Percentiles rank a stretch among this genome's conserved stretches.
Conservation (phyloP, 2,329 filamentous ascomycete species). For the Pestalotiopsis sp. region DNA sequence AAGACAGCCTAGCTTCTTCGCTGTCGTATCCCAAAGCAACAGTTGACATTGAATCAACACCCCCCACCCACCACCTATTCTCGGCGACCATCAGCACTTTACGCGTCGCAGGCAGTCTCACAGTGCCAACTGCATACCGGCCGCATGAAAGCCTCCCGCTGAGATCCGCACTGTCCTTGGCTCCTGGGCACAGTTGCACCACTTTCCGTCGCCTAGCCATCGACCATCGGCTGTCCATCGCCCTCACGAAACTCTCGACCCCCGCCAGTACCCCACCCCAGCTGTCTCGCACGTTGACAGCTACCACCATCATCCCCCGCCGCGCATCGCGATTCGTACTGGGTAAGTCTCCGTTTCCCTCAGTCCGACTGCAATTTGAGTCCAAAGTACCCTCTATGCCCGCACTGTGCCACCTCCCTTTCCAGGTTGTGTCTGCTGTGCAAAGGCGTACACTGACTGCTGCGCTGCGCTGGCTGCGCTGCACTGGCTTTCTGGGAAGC, state of each 20-base stretch:
- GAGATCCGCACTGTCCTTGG: not conserved
- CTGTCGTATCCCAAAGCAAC: not conserved
- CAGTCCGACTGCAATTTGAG: not conserved
- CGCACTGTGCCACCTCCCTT: constrained; percentile 6
- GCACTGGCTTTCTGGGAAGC: not conserved
- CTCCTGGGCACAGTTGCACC: not conserved
- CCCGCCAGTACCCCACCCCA: constrained; percentile 1
- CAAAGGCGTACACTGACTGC: constrained; percentile 9
- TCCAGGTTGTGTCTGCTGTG: not conserved
- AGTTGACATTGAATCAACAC: not conserved
- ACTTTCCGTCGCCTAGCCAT: constrained; percentile 1
- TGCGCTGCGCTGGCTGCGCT: constrained; percentile 23
- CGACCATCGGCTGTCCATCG: not conserved
- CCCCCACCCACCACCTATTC: not conserved
- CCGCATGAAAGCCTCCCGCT: not conserved
- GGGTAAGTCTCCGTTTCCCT: constrained; percentile 3
- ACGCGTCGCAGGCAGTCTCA: not conserved
- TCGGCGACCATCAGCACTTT: constrained; percentile 3
- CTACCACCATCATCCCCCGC: not conserved
- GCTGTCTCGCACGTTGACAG: not conserved
- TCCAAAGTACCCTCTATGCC: not conserved
- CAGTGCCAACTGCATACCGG: not conserved
- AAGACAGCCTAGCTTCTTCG: not conserved
- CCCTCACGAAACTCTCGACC: not conserved
- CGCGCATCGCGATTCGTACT: constrained; percentile 1